Evolutionary conservation across 2,329 filamentous ascomycete genomes (phyloP), one percentile per base, ranked within the genome.

Genomic region (Phaeosphaeria sp.): DNA sequence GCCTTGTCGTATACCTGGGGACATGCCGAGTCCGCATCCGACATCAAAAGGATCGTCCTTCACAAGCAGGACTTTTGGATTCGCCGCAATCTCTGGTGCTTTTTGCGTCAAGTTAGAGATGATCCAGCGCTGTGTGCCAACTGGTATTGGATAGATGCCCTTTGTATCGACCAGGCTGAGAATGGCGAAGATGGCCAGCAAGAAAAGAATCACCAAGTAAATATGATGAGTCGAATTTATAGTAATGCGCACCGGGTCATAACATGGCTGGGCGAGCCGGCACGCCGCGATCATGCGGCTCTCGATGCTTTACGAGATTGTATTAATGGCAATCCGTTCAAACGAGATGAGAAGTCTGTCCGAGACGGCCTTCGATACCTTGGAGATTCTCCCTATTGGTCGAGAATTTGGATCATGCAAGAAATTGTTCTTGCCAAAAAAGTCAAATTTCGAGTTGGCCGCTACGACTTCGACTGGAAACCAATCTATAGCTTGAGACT

Each of bases 1-100:
- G 71, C 72, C 8, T 36, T 76, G 3, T 76, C 73, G 0, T 75
- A 76, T 55, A 60, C 67, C 1, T 74, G 73, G 74, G 73, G 74
- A 8, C 0, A 61, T 69, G 36, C 44, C 59, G 0, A 54, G 55
- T 6, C 61, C 66, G 63, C 56, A 30, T 20, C 50, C 45, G 13
- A 55, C 49, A 18, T 42, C 17, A 21, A 25, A 3, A 40, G 8
- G 17, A 59, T 61, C 18, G 13, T 42, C 6, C 47, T 64, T 6
- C 49, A 61, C 8, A 49, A 51, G 4, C 43, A 45, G 11, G 43
- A 51, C 13, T 55, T 61, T 27, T 53, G 49, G 17, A 48, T 61
- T 39, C n/a, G 55, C 6, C 40, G 33, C n/a, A 64, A 56, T 44
- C 58, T 64, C 8, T 47, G 58, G 39, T 39, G 45, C 9, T 59